A percentile compares a stretch with the other conserved stretches of the same genome.
phyloP scores from a whole-genome alignment of 805 yeast genomes.

The Metschnikowia borealis region DNA sequence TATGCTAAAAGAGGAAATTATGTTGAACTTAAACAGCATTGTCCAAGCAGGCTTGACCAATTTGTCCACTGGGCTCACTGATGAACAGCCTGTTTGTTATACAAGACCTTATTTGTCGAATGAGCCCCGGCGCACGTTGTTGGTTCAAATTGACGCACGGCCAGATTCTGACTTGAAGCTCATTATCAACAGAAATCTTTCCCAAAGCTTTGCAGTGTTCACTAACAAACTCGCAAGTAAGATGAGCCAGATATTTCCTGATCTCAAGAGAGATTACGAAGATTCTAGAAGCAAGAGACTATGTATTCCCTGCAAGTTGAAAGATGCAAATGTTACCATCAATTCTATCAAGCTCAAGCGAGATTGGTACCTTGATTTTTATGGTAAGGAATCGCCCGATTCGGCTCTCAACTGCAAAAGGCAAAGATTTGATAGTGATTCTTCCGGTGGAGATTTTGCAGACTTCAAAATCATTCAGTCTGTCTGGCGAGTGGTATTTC shows the following conservation, averaged over 20 bases:
- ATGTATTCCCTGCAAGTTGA: slow-evolving; percentile 24
- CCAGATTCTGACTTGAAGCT: slow-evolving; percentile 29
- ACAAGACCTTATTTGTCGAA: slow-evolving; percentile 30
- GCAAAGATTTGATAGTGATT: slow-evolving; percentile 1
- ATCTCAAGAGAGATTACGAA: slow-evolving; percentile 18
- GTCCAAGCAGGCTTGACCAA: slow-evolving; percentile 32
- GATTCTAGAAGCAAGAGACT: slow-evolving; percentile 18
- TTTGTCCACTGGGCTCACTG: slow-evolving; percentile 14
- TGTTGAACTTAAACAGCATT: slow-evolving; percentile 47
- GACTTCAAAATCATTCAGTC: slow-evolving; percentile 41
- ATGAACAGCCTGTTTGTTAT: slow-evolving; percentile 26
- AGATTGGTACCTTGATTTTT: slow-evolving; percentile 32
- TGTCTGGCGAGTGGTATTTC: slow-evolving; percentile 37
- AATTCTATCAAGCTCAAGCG: slow-evolving; percentile 34
- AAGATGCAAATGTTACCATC: slow-evolving; percentile 27
- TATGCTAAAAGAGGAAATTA: slow-evolving; percentile 50
- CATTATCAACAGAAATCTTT: slow-evolving; percentile 25
- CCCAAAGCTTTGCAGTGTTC: slow-evolving; percentile 25
- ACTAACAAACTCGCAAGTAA: slow-evolving; percentile 22
- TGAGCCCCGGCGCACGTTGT: slow-evolving; percentile 31
- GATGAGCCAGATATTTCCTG: slow-evolving; percentile 24
- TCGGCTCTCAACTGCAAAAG: slow-evolving; percentile 3
- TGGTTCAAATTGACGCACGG: slow-evolving; percentile 29
- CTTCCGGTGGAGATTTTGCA: slow-evolving; percentile 35
- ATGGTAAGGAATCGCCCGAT: slow-evolving; percentile 9